phyloP scores from a whole-genome alignment of 2,329 filamentous ascomycete species.

The Aaosphaeria pasadenensis region DNA sequence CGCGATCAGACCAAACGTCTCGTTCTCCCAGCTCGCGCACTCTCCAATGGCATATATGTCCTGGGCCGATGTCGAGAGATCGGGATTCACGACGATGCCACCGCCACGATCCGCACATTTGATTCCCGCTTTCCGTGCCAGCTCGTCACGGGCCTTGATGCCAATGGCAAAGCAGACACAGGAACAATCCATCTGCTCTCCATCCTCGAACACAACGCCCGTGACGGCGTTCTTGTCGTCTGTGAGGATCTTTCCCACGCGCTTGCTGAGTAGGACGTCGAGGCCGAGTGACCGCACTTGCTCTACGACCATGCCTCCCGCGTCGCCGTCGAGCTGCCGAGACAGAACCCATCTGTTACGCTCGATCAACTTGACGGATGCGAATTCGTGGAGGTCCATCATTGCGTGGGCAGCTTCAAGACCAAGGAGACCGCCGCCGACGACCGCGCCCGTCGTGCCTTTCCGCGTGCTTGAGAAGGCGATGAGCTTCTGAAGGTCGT shows the following conservation, averaged over 20 bases:
- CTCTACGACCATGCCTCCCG: conserved; percentile 76
- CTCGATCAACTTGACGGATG: conserved; percentile 75
- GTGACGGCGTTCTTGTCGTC: conserved; percentile 65
- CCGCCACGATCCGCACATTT: conserved; percentile 69
- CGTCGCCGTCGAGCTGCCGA: conserved; percentile 77
- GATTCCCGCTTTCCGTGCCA: conserved; percentile 68
- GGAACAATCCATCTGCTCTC: conserved; percentile 71
- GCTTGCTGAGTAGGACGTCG: conserved; percentile 74
- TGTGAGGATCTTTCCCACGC: conserved; percentile 69
- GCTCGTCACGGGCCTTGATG: conserved; percentile 74
- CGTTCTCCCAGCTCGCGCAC: conserved; percentile 83
- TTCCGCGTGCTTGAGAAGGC: conserved; percentile 65
- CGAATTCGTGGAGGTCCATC: conserved; percentile 76
- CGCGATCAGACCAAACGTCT: conserved; percentile 85
- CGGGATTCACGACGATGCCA: conserved; percentile 67
- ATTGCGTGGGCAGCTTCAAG: conserved; percentile 90
- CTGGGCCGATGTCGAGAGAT: conserved; percentile 66
- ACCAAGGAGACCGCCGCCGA: conserved; percentile 80
- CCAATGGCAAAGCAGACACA: conserved; percentile 90
- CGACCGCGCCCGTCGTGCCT: conserved; percentile 69
- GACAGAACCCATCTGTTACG: conserved; percentile 79
- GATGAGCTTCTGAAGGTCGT: conserved; percentile 76
- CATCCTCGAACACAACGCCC: conserved; percentile 78
- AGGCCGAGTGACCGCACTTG: conserved; percentile 76
- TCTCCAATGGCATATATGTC: conserved; percentile 87